A percentile compares a stretch with the other conserved stretches of the same genome.
phyloP scores from a whole-genome alignment of 306 rosid genomes.

The Vicia villosa region DNA sequence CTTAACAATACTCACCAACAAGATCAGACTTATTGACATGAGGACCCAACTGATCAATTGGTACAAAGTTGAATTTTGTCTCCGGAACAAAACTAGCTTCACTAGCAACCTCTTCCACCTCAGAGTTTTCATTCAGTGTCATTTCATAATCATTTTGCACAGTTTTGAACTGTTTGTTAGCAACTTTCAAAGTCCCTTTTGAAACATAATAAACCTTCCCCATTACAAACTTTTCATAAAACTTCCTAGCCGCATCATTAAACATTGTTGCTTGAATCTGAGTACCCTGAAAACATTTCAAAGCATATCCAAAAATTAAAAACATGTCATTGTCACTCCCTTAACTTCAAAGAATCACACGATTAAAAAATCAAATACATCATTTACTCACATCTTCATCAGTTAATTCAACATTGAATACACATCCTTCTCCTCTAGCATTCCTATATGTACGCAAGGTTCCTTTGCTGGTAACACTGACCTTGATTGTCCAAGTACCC shows the following conservation, averaged over 20 bases:
- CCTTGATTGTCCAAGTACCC: constrained; percentile 91
- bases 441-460: constrained; percentile 78
- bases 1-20: constrained; percentile 63
- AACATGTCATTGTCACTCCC: background rate
- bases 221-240: constrained; percentile 70
- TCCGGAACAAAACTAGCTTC: constrained; percentile 79
- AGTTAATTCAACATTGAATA: constrained; percentile 90
- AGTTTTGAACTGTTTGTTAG: constrained; percentile 86
- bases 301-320: background rate
- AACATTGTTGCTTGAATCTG: constrained; percentile 99
- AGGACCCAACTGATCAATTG: constrained; percentile 84
- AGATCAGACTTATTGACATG: constrained; percentile 68
- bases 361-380: background rate
- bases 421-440: constrained; percentile 93
- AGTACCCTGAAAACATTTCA: constrained; percentile 65
- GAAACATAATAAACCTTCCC: constrained; percentile 94
- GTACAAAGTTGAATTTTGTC: constrained; percentile 76
- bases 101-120: constrained; percentile 77
- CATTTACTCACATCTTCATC: constrained; percentile 80
- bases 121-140: constrained; percentile 85
- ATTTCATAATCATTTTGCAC: constrained; percentile 93
- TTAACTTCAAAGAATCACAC: background rate
- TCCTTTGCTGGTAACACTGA: constrained; percentile 90
- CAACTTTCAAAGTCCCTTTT: constrained; percentile 77
- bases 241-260: constrained; percentile 85